Percentiles rank a stretch among this genome's conserved stretches.
Evolutionary conservation across 768 basidiomycete genomes (phyloP).

Genomic region (Leccinum imitatum): DNA sequence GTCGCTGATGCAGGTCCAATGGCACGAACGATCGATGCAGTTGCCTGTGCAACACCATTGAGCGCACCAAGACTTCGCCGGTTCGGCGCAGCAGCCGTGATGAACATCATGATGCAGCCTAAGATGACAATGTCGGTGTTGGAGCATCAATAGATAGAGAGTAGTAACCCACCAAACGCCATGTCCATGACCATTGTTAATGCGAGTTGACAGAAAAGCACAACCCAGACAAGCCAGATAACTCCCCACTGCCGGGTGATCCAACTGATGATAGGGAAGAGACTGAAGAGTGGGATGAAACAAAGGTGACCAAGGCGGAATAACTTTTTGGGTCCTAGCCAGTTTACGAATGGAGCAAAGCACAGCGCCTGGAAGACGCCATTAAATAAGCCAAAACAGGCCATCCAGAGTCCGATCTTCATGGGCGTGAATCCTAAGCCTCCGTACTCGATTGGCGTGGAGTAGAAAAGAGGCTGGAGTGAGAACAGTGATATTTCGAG

Average conservation of each 20-base stretch:
- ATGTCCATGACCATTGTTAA: constrained; percentile 27
- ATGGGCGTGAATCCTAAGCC: constrained; percentile 38
- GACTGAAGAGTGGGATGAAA: constrained; percentile 31
- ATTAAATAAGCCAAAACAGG: constrained; percentile 32
- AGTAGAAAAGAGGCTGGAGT: constrained; percentile 41
- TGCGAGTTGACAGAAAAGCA: constrained; percentile 25
- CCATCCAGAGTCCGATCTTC: constrained; percentile 39
- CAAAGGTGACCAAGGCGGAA: constrained; percentile 27
- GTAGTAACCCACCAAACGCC: constrained; percentile 29
- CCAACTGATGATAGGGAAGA: constrained; percentile 33
- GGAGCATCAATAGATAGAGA: too few relatives aligned
- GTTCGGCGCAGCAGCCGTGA: constrained; percentile 65
- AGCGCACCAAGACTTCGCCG: constrained; percentile 65
- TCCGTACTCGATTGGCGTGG: constrained; percentile 36
- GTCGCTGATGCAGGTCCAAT: constrained; percentile 34
- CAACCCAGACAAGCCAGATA: constrained; percentile 26
- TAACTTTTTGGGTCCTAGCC: constrained; percentile 33
- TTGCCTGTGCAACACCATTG: constrained; percentile 48
- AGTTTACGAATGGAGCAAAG: constrained; percentile 33
- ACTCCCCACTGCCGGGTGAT: constrained; percentile 26
- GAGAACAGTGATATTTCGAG: constrained; percentile 35
- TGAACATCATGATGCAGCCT: constrained; percentile 73
- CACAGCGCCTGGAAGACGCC: constrained; percentile 33
- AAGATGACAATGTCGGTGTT: background rate
- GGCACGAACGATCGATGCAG: constrained; percentile 32